Base-by-base conservation (phyloP, 177 flowering plant genomes). In the Vitis hybrid region DNA sequence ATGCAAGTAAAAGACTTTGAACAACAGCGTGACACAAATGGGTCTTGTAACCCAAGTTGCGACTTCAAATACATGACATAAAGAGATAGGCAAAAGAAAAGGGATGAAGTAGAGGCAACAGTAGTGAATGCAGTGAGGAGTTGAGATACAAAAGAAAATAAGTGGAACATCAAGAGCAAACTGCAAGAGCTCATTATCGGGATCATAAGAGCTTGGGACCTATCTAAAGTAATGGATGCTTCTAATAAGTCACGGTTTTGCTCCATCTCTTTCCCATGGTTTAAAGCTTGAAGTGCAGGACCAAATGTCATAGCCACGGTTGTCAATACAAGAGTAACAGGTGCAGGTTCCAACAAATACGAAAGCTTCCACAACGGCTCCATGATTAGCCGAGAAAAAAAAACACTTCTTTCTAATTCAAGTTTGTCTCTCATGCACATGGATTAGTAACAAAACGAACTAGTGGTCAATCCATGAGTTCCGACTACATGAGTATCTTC, bases 171-270 rank as follows among this genome's bases (percentile, higher is more conserved):
- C 71, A 91, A 62, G 59, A 95, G 85, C 82, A 95, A 81, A 70
- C 96, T 93, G 72, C 88, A 89, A 7, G 98, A 95, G 75, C 99
- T 91, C 83, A 91, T 79, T n/a, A 93, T 56, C 1, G 99, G 99
- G 65, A 95, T 90, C 99, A 95, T 89, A 11, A 95, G 82, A n/a
- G 98, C 99, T 73, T 95, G 98, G 5, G 93, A 89, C 69, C 85
- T 77, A 72, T 91, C 96, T 15, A 95, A 78, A 1, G 93, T 93
- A 68, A 95, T 90, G 26, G 98, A 89, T 9, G 91, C 91, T 71
- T 89, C 96, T 0, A 93, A 87, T 1, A 91, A 77, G 65, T 93
- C 97, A 48, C 87, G 90, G 72, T 90, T 91, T 13, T 87, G 56
- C 82, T 93, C 98, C 93, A 90, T 90, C 77, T 89, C 97, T 77